phyloP scores from a whole-genome alignment of 352 stramenopile species.

The Pythium monospermum region DNA sequence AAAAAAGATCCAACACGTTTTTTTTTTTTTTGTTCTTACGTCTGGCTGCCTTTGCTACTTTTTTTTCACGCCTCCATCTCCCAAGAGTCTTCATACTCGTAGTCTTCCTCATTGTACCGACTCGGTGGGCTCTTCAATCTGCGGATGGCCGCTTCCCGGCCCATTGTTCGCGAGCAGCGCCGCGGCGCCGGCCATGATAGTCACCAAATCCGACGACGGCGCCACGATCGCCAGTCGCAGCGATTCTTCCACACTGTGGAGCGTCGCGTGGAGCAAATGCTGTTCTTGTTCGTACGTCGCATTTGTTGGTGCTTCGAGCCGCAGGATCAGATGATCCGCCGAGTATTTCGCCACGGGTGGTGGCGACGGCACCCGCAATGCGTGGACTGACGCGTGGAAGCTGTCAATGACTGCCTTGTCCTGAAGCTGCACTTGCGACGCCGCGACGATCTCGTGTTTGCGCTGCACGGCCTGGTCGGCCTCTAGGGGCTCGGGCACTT shows the following conservation, averaged over 20 bases:
- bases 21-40: no score
- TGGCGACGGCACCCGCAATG: constrained; percentile 34
- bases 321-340: constrained; percentile 41
- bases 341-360: constrained; percentile 17
- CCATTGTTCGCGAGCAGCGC: constrained; percentile 9
- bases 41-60: no score
- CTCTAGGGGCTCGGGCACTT: constrained; percentile 75
- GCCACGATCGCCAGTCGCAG: constrained; percentile 47
- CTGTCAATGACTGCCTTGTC: constrained; percentile 52
- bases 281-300: constrained; percentile 56
- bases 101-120: no score
- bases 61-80: no score
- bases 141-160: no score
- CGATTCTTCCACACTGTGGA: constrained; percentile 40
- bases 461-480: constrained; percentile 68
- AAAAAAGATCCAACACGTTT: no score
- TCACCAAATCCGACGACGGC: constrained; percentile 53
- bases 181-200: constrained; percentile 42
- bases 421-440: constrained; percentile 37
- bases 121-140: no score
- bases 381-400: constrained; percentile 41
- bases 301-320: constrained; percentile 42
- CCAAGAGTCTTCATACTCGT: no score
- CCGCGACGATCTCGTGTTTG: constrained; percentile 70
- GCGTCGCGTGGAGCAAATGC: constrained; percentile 37